Percentiles rank a stretch among this genome's conserved stretches.
These are phyloP conservation scores for Saccharomycodes ludwigii DNA, from an alignment of 805 yeast genomes.

Conservation along the genomic window DNA sequence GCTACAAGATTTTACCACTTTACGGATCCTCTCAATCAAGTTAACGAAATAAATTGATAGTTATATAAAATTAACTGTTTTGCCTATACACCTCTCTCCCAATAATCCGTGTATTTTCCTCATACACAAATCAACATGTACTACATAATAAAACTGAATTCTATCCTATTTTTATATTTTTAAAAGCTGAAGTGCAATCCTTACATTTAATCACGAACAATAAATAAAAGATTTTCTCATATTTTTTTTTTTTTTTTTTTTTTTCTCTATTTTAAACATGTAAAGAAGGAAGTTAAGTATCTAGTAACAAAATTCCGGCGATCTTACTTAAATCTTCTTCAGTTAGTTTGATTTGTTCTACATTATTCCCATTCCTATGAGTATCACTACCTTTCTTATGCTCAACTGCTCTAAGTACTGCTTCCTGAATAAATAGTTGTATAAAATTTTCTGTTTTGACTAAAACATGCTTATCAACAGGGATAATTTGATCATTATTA, in stretches of 20 bases:
- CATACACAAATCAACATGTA: background rate
- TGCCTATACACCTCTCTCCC: too few relatives aligned
- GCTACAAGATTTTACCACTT: too few relatives aligned
- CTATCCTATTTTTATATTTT: background rate
- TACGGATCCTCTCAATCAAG: too few relatives aligned
- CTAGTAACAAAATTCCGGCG: slow-evolving; percentile 20
- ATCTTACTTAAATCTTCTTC: slow-evolving; percentile 20
- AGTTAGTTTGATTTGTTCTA: slow-evolving; percentile 8
- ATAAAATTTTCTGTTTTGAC: slow-evolving; percentile 15
- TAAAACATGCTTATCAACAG: too few relatives aligned
- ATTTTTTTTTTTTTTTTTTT: too few relatives aligned
- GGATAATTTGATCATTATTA: too few relatives aligned
- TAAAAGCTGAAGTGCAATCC: background rate
- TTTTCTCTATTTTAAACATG: too few relatives aligned
- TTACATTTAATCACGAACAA: background rate
- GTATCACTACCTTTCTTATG: slow-evolving; percentile 8
- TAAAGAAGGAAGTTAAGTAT: too few relatives aligned
- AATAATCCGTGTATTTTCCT: too few relatives aligned
- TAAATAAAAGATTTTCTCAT: background rate
- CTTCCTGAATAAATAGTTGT: slow-evolving; percentile 19
- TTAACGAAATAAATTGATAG: too few relatives aligned
- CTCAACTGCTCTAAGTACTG: slow-evolving; percentile 18
- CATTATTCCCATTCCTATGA: slow-evolving; percentile 2
- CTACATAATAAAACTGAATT: background rate
- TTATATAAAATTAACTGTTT: too few relatives aligned